A percentile compares a stretch with the other conserved stretches of the same genome.
Conservation (phyloP, 352 stramenopile genomes). For the Thraustochytrium sp. region DNA sequence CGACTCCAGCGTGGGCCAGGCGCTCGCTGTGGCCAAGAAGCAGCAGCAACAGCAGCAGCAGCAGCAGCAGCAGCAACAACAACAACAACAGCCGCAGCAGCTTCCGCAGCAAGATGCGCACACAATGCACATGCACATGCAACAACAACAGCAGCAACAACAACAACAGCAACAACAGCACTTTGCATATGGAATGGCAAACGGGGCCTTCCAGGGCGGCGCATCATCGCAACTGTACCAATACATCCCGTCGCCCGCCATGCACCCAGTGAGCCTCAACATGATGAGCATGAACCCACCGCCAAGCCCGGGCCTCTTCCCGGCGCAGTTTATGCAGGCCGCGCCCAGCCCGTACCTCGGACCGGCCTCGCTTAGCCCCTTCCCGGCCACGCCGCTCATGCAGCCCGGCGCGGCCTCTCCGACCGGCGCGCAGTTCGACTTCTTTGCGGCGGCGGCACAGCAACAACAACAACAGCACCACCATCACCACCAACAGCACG, state of each 20-base stretch:
- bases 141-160: not conserved
- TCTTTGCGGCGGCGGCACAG: too few relatives aligned
- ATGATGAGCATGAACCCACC: conserved; percentile 7
- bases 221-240: not conserved
- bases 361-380: not conserved
- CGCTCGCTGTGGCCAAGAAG: not conserved
- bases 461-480: too few relatives aligned
- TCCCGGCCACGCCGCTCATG: not conserved
- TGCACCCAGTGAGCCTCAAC: not conserved
- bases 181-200: conserved; percentile 6
- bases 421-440: not conserved
- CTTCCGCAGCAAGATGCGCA: not conserved
- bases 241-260: not conserved
- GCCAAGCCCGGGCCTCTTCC: not conserved
- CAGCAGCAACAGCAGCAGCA: not conserved
- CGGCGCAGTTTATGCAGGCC: not conserved
- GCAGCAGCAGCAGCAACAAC: not conserved
- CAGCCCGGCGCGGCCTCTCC: not conserved
- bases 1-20: not conserved
- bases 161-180: not conserved
- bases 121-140: too few relatives aligned
- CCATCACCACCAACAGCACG: not conserved
- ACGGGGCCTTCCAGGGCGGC: not conserved
- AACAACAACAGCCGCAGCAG: not conserved
- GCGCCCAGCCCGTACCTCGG: not conserved